Evolutionary conservation across 176 grass and related monocot genomes (phyloP).

Genomic region (Miscanthus lutarioriparius): DNA sequence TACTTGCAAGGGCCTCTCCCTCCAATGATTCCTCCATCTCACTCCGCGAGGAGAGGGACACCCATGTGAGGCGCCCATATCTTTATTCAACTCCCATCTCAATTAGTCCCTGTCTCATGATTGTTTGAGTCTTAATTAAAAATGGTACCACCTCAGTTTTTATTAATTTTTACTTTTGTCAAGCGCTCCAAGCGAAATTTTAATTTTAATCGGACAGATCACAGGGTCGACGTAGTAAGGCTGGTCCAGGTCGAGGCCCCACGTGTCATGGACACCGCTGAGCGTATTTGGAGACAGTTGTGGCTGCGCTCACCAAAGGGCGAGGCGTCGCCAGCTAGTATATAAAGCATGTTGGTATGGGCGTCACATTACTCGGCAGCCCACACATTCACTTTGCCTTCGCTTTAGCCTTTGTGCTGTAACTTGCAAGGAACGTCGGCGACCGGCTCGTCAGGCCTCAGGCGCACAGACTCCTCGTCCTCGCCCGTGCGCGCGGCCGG

Average conservation of each 20-base stretch:
- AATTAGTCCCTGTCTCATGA: conserved; percentile 42
- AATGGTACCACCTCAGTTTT: not conserved
- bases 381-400: conserved; percentile 55
- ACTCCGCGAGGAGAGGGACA: conserved; percentile 31
- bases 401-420: conserved; percentile 40
- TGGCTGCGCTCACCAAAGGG: conserved; percentile 38
- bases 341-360: conserved; percentile 43
- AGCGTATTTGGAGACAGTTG: conserved; percentile 34
- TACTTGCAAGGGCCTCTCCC: conserved; percentile 35
- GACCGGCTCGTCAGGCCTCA: not conserved
- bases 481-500: too few species aligned
- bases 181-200: not conserved
- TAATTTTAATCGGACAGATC: not conserved
- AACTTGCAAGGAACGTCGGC: conserved; percentile 55
- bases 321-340: not conserved
- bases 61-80: conserved; percentile 46
- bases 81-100: conserved; percentile 38
- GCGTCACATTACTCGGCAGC: conserved; percentile 40
- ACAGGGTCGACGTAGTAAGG: not conserved
- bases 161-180: not conserved
- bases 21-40: conserved; percentile 21
- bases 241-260: not conserved
- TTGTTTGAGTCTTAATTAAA: conserved; percentile 43
- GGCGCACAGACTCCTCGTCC: too few species aligned
- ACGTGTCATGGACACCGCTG: not conserved